phyloP scores from a whole-genome alignment of 148 eudicot species.

The Rhododendron ferrugineum region DNA sequence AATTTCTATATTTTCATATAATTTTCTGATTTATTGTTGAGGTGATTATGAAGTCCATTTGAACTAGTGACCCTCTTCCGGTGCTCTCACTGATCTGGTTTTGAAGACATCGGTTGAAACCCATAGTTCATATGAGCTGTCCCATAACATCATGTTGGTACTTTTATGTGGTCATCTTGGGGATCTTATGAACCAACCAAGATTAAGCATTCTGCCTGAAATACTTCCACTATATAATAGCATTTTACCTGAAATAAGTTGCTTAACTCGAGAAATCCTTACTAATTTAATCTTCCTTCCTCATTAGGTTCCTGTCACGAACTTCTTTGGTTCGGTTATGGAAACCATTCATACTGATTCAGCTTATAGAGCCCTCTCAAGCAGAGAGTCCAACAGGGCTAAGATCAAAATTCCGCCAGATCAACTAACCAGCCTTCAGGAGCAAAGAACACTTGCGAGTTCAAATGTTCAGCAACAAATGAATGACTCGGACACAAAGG shows the following conservation, averaged over 20 bases:
- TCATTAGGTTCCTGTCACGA: constrained; percentile 83
- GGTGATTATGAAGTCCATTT: background rate
- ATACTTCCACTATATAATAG: background rate
- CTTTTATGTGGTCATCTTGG: background rate
- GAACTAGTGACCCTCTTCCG: background rate
- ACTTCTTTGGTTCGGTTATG: constrained; percentile 98
- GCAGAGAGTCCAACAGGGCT: constrained; percentile 26
- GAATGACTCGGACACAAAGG: constrained; percentile 27
- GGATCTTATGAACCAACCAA: background rate
- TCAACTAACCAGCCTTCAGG: constrained; percentile 24
- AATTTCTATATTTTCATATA: background rate
- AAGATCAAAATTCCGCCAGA: constrained; percentile 25
- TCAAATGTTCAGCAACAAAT: constrained; percentile 25
- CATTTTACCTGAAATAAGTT: background rate
- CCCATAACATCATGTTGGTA: background rate
- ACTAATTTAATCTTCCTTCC: background rate
- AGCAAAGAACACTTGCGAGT: constrained; percentile 22
- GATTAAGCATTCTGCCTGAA: background rate
- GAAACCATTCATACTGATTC: constrained; percentile 88
- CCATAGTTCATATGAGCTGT: background rate
- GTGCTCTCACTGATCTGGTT: background rate
- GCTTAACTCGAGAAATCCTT: background rate
- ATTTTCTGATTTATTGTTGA: background rate
- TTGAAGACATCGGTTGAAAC: background rate
- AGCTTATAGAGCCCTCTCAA: constrained; percentile 64